phyloP scores from a whole-genome alignment of 2,329 filamentous ascomycete genomes.

The Pseudogymnoascus sp. region DNA sequence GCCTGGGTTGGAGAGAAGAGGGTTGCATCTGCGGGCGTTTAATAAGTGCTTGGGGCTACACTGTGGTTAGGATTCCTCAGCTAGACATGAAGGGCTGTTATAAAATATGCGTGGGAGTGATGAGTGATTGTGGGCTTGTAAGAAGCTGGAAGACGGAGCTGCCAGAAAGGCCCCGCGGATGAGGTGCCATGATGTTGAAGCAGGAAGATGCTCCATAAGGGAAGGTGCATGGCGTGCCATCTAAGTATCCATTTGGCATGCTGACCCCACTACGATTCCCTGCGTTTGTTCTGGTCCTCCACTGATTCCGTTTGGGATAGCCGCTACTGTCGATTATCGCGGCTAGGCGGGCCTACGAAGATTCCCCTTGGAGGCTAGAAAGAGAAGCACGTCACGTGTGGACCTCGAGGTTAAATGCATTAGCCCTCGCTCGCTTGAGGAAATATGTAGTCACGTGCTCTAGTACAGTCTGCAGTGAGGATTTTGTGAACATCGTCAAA shows the following conservation, averaged over 20 bases:
- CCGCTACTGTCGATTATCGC: not conserved
- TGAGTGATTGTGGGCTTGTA: not conserved
- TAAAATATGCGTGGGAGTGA: not conserved
- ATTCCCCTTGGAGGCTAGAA: not conserved
- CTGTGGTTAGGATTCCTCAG: slow-evolving; percentile 5
- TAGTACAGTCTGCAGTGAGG: not conserved
- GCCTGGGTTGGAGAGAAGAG: slow-evolving; percentile 10
- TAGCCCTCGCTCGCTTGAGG: not conserved
- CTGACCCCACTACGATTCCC: not conserved
- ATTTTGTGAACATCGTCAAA: not conserved
- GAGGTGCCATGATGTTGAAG: not conserved
- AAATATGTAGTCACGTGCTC: not conserved
- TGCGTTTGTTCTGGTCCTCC: not conserved
- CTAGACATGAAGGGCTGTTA: slow-evolving; percentile 5
- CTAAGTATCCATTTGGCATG: not conserved
- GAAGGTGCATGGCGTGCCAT: not conserved
- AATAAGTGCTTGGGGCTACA: slow-evolving; percentile 9
- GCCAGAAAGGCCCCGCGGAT: not conserved
- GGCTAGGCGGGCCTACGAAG: not conserved
- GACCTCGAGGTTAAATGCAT: not conserved
- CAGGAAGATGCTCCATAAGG: not conserved
- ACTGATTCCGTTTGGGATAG: not conserved
- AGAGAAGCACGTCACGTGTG: not conserved
- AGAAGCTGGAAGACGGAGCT: not conserved
- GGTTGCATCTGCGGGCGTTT: slow-evolving; percentile 26